A percentile compares a stretch with the other conserved stretches of the same genome.
Conservation (phyloP, 2,329 filamentous ascomycete species). For the Fusarium nygamai region DNA sequence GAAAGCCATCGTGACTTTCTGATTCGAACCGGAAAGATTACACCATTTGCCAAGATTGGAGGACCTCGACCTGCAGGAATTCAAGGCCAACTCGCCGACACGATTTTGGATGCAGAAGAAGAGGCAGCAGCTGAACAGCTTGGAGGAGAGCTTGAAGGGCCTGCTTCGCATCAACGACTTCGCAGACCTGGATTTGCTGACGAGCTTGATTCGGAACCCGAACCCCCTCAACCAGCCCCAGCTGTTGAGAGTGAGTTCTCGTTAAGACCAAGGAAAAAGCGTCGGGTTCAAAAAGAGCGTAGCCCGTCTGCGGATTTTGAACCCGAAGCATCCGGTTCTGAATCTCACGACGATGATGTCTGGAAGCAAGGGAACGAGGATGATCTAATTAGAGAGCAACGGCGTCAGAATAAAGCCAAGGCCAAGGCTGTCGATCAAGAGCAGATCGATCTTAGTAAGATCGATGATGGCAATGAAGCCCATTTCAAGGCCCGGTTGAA, state of each 20-base stretch:
- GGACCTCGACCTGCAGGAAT: constrained; percentile 69
- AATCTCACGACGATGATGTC: constrained; percentile 48
- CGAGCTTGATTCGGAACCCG: constrained; percentile 38
- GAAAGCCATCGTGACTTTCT: constrained; percentile 90
- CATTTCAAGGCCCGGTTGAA: constrained; percentile 80
- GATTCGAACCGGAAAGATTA: constrained; percentile 96
- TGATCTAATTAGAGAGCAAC: constrained; percentile 51
- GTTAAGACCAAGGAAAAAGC: constrained; percentile 67
- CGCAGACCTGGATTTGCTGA: constrained; percentile 76
- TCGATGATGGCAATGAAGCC: constrained; percentile 90
- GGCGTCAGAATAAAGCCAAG: constrained; percentile 56
- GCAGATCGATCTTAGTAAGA: constrained; percentile 61
- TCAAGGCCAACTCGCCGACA: constrained; percentile 77
- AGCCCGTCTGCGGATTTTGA: constrained; percentile 61
- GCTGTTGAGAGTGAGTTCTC: constrained; percentile 64
- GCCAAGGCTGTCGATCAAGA: constrained; percentile 49
- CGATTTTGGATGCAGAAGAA: constrained; percentile 84
- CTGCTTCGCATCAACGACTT: constrained; percentile 76
- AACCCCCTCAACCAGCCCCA: constrained; percentile 25
- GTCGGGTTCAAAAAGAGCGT: constrained; percentile 50
- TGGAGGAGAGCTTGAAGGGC: constrained; percentile 55
- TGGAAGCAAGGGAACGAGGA: constrained; percentile 54
- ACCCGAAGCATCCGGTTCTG: constrained; percentile 48
- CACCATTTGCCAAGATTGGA: constrained; percentile 86
- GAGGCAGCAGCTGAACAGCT: constrained; percentile 61